Evolutionary conservation across 2,329 filamentous ascomycete species (phyloP).

Genomic region (Epichloe gansuensis): DNA sequence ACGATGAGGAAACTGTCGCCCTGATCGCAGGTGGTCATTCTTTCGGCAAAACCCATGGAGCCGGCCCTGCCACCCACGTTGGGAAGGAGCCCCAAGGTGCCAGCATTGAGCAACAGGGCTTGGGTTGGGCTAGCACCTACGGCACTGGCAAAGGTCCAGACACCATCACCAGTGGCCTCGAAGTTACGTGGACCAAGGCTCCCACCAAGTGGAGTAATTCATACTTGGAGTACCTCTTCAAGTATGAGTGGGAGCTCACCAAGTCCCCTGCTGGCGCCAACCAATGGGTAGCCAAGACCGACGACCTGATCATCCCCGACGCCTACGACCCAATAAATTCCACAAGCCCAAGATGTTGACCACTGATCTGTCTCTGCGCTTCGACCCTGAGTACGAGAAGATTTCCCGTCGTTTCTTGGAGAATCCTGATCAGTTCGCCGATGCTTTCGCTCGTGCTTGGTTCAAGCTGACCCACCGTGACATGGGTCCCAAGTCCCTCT

Average conservation of each 20-base stretch:
- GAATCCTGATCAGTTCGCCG: conserved; percentile 53
- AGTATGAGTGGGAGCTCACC: conserved; percentile 63
- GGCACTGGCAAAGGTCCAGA: conserved; percentile 55
- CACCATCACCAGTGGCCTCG: conserved; percentile 62
- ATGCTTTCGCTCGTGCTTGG: conserved; percentile 63
- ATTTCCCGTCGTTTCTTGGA: conserved; percentile 58
- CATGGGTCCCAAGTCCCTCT: conserved; percentile 57
- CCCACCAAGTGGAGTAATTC: conserved; percentile 65
- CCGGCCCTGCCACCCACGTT: conserved; percentile 49
- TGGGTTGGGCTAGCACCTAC: conserved; percentile 59
- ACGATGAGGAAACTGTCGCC: conserved; percentile 69
- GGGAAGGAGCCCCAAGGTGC: conserved; percentile 56
- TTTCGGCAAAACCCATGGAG: conserved; percentile 73
- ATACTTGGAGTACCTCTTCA: conserved; percentile 65
- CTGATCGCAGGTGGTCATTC: conserved; percentile 67
- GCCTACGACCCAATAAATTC: conserved; percentile 58
- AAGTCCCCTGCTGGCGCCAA: conserved; percentile 65
- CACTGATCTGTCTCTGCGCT: conserved; percentile 58
- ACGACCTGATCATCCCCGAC: conserved; percentile 55
- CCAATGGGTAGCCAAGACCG: conserved; percentile 64
- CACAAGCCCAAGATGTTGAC: conserved; percentile 66
- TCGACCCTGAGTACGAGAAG: conserved; percentile 62
- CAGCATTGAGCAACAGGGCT: conserved; percentile 50
- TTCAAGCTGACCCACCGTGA: conserved; percentile 77
- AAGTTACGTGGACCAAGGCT: conserved; percentile 68